These are phyloP conservation scores for Cucurbita pepo DNA, from an alignment of 306 rosid species.

Conservation along the genomic window DNA sequence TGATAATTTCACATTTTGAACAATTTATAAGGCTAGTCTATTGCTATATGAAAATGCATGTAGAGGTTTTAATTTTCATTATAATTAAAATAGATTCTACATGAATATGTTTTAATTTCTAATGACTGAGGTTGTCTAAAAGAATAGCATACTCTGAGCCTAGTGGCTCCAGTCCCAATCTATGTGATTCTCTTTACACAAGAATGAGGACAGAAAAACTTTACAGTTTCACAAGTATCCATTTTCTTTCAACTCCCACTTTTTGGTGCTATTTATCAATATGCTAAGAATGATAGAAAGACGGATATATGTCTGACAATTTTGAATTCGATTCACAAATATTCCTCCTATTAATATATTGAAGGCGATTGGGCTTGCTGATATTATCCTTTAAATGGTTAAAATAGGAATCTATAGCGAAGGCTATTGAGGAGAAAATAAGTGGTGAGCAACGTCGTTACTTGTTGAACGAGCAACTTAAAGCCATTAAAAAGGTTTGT, in stretches of 20 bases:
- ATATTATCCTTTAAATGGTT: conserved; percentile 11
- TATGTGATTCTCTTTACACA: neutral
- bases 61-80: neutral
- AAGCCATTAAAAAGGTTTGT: conserved; percentile 92
- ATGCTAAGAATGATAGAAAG: neutral
- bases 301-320: neutral
- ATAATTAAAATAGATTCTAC: neutral
- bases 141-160: neutral
- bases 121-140: neutral
- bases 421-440: conserved; percentile 98
- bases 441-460: conserved; percentile 97
- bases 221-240: neutral
- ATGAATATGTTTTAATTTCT: neutral
- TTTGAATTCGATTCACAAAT: neutral
- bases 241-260: neutral
- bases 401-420: conserved; percentile 81
- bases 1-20: neutral
- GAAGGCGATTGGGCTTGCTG: conserved; percentile 2
- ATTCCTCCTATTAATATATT: neutral
- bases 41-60: neutral
- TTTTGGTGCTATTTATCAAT: neutral
- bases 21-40: neutral
- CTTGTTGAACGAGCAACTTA: conserved; percentile 85
- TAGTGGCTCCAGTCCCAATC: neutral
- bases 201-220: neutral